Conservation (phyloP, 1,139 yeast species). For the Scheffersomyces stambukii region DNA sequence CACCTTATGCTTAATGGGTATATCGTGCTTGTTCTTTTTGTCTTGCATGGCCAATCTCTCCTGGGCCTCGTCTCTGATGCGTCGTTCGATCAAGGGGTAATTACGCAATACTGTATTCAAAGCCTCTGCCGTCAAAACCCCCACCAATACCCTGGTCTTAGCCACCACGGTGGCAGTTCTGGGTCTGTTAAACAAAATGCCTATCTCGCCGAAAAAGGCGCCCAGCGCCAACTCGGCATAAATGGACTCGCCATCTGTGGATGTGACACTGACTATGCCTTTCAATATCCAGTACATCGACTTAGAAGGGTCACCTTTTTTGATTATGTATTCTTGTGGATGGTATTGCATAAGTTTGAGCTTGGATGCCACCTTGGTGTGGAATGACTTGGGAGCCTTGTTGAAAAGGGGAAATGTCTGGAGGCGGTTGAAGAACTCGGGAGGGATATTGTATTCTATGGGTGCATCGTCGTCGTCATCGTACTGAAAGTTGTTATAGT, state of each 20-base stretch:
- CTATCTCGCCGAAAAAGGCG: slow-evolving; percentile 74
- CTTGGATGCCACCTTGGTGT: slow-evolving; percentile 54
- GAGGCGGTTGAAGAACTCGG: slow-evolving; percentile 49
- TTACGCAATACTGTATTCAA: slow-evolving; percentile 55
- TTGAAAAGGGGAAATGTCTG: slow-evolving; percentile 59
- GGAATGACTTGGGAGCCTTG: slow-evolving; percentile 63
- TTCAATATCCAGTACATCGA: slow-evolving; percentile 78
- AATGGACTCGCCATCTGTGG: slow-evolving; percentile 70
- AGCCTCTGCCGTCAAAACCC: slow-evolving; percentile 63
- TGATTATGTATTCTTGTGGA: slow-evolving; percentile 65
- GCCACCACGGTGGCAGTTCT: slow-evolving; percentile 81
- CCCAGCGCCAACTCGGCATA: slow-evolving; percentile 70
- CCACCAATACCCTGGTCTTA: slow-evolving; percentile 58
- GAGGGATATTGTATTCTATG: slow-evolving; percentile 30
- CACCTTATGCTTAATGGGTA: too few species aligned
- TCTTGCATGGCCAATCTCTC: slow-evolving; percentile 69
- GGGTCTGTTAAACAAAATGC: slow-evolving; percentile 69
- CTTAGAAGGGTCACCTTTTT: slow-evolving; percentile 69
- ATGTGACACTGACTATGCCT: slow-evolving; percentile 69
- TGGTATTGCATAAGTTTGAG: slow-evolving; percentile 56
- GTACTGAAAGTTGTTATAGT: slow-evolving; percentile 1
- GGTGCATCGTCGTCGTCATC: slow-evolving; percentile 2
- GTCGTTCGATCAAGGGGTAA: slow-evolving; percentile 62
- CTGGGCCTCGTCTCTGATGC: slow-evolving; percentile 74
- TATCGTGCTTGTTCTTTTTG: slow-evolving; percentile 46